Percentiles rank a stretch among this genome's conserved stretches.
phyloP scores from a whole-genome alignment of 345 rosid species.

The Physaria fendleri region DNA sequence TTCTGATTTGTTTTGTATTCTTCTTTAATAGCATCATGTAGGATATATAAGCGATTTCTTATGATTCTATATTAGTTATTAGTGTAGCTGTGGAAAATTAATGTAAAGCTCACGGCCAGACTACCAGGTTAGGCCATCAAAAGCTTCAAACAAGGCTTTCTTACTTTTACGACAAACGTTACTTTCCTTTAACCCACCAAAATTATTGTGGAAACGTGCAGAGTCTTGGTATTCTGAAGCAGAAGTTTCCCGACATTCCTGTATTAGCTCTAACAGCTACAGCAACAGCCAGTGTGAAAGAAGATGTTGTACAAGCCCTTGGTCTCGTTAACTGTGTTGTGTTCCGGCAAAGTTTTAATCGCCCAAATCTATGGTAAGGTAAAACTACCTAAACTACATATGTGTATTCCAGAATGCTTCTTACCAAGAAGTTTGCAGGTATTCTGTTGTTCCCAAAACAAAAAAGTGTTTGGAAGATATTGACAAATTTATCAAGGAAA shows the following conservation, averaged over 20 bases:
- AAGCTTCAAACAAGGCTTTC: constrained; percentile 14
- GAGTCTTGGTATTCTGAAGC: constrained; percentile 96
- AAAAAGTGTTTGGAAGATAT: constrained; percentile 90
- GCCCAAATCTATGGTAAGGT: constrained; percentile 76
- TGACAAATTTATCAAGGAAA: constrained; percentile 79
- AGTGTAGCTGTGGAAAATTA: neutral
- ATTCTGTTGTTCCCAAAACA: constrained; percentile 75
- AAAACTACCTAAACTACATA: constrained; percentile 13
- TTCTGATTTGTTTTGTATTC: neutral
- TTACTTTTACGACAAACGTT: neutral
- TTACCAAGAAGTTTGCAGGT: constrained; percentile 52
- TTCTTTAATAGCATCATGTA: constrained; percentile 2
- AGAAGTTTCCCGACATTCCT: constrained; percentile 82
- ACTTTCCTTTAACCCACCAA: constrained; percentile 17
- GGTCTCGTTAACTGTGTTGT: constrained; percentile 90
- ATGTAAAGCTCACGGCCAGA: constrained; percentile 54
- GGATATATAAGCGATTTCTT: constrained; percentile 1
- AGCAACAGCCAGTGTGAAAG: constrained; percentile 98
- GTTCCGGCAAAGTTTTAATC: constrained; percentile 96
- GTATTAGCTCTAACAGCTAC: constrained; percentile 97
- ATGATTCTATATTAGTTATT: constrained; percentile 3
- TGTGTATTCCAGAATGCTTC: constrained; percentile 20
- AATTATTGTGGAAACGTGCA: constrained; percentile 30
- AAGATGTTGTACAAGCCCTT: constrained; percentile 99
- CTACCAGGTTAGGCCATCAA: constrained; percentile 65